phyloP scores from a whole-genome alignment of 441 rosid genomes.

The Adansonia gregorii region DNA sequence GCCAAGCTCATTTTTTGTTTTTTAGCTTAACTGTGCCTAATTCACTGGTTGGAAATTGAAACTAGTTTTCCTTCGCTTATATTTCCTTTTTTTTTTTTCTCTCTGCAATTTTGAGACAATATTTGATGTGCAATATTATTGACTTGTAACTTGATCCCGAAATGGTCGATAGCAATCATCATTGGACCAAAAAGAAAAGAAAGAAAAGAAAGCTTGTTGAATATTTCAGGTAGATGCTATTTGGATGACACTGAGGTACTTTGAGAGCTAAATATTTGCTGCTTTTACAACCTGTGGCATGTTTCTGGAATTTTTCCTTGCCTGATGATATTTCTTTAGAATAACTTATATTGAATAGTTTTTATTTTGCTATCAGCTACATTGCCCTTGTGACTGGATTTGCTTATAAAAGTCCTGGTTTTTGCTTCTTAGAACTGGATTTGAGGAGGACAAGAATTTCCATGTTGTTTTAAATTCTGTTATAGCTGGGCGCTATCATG shows the following conservation, averaged over 20 bases:
- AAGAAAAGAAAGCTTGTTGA: conserved; percentile 7
- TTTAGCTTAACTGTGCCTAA: conserved; percentile 1
- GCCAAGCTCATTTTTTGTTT: not conserved
- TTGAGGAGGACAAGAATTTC: conserved; percentile 98
- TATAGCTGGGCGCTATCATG: conserved; percentile 93
- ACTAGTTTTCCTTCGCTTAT: not conserved
- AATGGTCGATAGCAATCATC: not conserved
- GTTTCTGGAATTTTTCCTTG: not conserved
- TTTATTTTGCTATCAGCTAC: not conserved
- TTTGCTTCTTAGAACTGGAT: conserved; percentile 79
- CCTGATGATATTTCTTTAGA: not conserved
- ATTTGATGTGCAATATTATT: not conserved
- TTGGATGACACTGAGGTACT: not conserved
- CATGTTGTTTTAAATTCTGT: conserved; percentile 93
- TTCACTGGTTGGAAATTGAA: not conserved
- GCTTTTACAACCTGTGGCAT: not conserved
- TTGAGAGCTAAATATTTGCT: not conserved
- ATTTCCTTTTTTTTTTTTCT: not conserved
- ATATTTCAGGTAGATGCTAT: not conserved
- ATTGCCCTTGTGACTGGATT: not conserved
- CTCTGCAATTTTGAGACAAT: not conserved
- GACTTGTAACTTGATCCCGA: not conserved
- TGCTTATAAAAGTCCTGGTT: conserved; percentile 21
- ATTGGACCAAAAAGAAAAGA: not conserved
- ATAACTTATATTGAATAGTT: not conserved